phyloP scores from a whole-genome alignment of 1,284 basidiomycete genomes.

The Rhodotorula sp. region DNA sequence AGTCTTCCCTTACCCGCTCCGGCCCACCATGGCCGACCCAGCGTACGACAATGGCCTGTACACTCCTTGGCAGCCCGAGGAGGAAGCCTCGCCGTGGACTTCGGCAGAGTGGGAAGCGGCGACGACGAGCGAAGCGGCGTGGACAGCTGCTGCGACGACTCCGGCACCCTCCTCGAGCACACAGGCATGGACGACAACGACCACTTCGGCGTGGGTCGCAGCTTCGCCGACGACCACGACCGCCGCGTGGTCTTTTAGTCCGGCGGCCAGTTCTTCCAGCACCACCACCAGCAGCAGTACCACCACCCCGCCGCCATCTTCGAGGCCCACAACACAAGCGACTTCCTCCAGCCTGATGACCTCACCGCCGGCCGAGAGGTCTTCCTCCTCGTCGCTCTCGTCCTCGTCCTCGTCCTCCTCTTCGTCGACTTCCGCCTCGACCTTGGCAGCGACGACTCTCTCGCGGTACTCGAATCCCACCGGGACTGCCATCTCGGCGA shows the following conservation, averaged over 20 bases:
- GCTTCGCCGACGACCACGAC: not conserved
- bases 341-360: not conserved
- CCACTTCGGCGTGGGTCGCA: not conserved
- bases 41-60: constrained; percentile 33
- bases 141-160: not conserved
- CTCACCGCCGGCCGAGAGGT: not conserved
- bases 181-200: not conserved
- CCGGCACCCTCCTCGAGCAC: not conserved
- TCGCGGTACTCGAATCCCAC: constrained; percentile 3
- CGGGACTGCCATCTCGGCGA: not conserved
- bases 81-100: not conserved
- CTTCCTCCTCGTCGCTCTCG: not conserved
- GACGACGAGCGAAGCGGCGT: not conserved
- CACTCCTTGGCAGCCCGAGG: constrained; percentile 17
- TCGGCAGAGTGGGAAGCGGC: not conserved
- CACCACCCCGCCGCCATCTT: not conserved
- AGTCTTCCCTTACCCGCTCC: not conserved
- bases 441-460: not conserved
- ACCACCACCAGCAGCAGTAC: not conserved
- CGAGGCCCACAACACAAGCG: not conserved
- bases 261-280: not conserved
- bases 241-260: not conserved
- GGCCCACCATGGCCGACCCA: not conserved
- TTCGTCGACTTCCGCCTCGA: not conserved
- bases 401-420: not conserved